phyloP scores from a whole-genome alignment of 495 filamentous ascomycete species.

The Massariosphaeria phaeospora region DNA sequence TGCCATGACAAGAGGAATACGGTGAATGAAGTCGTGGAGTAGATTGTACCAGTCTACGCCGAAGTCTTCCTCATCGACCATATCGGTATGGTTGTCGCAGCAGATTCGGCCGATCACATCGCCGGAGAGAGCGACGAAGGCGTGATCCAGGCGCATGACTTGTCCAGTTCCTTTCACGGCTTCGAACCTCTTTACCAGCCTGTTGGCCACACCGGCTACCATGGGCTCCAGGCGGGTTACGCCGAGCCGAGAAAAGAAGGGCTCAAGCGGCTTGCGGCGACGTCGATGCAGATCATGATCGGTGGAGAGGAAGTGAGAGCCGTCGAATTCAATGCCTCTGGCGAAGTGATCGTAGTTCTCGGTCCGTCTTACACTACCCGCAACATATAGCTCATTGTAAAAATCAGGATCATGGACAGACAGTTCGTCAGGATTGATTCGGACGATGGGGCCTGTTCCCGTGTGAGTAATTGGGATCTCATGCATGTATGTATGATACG shows the following conservation, averaged over 20 bases:
- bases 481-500: neutral
- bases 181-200: constrained; percentile 32
- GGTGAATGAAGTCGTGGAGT: neutral
- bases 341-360: constrained; percentile 25
- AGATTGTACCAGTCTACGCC: neutral
- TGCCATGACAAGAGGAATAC: neutral
- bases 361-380: neutral
- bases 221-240: constrained; percentile 17
- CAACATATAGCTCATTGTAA: constrained; percentile 23
- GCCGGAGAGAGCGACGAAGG: neutral
- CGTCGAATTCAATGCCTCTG: constrained; percentile 12
- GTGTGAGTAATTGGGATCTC: neutral
- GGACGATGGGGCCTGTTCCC: constrained; percentile 29
- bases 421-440: constrained; percentile 27
- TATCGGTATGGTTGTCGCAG: constrained; percentile 5
- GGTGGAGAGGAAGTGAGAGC: constrained; percentile 6
- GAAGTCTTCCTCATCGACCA: neutral
- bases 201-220: constrained; percentile 45
- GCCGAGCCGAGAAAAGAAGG: constrained; percentile 18
- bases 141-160: constrained; percentile 16
- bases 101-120: constrained; percentile 16
- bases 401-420: constrained; percentile 18
- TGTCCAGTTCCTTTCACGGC: constrained; percentile 36
- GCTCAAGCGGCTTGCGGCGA: constrained; percentile 18
- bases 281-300: constrained; percentile 20